These are phyloP conservation scores for Kuraishia cidri DNA, from an alignment of 805 yeast genomes.

Conservation along the genomic window DNA sequence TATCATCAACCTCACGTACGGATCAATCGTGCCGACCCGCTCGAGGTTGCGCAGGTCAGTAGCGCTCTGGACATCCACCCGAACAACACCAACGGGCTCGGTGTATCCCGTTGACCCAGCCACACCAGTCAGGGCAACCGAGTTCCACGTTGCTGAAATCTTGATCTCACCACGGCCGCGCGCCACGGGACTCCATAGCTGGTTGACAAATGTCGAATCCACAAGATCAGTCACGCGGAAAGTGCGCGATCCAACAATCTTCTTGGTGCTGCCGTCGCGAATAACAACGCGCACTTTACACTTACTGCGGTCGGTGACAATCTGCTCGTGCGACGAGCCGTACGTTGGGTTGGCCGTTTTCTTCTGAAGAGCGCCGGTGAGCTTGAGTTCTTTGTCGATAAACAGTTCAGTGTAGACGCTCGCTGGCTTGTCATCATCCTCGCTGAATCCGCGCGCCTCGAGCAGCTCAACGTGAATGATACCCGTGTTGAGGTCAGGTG, in stretches of 20 bases:
- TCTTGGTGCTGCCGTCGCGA: conserved; percentile 50
- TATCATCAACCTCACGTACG: conserved; percentile 73
- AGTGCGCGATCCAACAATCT: conserved; percentile 49
- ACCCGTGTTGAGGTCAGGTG: conserved; percentile 94
- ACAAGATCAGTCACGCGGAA: conserved; percentile 56
- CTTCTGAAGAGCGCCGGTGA: conserved; percentile 50
- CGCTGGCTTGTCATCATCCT: conserved; percentile 32
- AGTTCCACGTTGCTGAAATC: conserved; percentile 73
- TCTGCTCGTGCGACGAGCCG: conserved; percentile 48
- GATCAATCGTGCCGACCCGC: conserved; percentile 85
- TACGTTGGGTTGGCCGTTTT: conserved; percentile 61
- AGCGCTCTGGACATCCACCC: conserved; percentile 66
- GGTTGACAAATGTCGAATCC: conserved; percentile 71
- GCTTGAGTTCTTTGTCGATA: conserved; percentile 49
- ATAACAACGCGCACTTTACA: conserved; percentile 61
- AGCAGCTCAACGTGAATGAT: conserved; percentile 60
- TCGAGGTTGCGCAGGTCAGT: conserved; percentile 76
- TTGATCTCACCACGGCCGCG: conserved; percentile 67
- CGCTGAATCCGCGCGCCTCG: conserved; percentile 49
- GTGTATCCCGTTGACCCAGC: conserved; percentile 73
- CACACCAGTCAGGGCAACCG: conserved; percentile 64
- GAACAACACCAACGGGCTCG: conserved; percentile 90
- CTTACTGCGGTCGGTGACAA: conserved; percentile 61
- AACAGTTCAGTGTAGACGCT: conserved; percentile 66
- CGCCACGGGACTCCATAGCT: conserved; percentile 66